Evolutionary conservation across 1,284 basidiomycete genomes (phyloP), one percentile per base, ranked within the genome.

Genomic region (Phellinidium pouzarii): DNA sequence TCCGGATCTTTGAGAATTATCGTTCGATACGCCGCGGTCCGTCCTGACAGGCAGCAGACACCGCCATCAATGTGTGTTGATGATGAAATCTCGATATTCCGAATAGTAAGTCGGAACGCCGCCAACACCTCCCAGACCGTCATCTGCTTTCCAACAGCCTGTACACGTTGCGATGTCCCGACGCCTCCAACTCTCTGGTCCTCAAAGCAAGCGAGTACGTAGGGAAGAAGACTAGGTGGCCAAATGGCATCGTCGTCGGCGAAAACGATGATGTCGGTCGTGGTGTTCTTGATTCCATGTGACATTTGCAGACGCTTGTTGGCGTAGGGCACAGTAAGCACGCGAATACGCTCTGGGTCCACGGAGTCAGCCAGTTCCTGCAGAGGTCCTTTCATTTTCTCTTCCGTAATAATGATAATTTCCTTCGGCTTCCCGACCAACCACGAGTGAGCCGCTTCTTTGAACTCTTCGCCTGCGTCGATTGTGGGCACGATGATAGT

Each of bases 401-500:
- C 89, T 69, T 94, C 91, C 7, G 91, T 94, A 66, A 94, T 88
- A 70, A 94, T 93, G 75, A 94, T 76, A 64, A 94, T 91, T 69
- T 94, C 90, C 65, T 91, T 92, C 12, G 91, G 92, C 60, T 88
- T 85, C 59, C 90, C 89, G 59, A 83, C 81, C 55, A 95, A 84
- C 92, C 91, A 94, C 60, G 81, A 87, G 68, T 86, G 80, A 27
- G 91, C 91, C 40, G 92, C 92, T 68, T 93, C 87, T 72, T 90
- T 89, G 75, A 95, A 94, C 69, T 93, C 91, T 65, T 93, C 90
- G 46, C 91, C 91, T 11, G 92, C 91, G 65, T 95, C 91, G 64
- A 95, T 94, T 58, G 91, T 94, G 36, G 91, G 92, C 2, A 94
- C 91, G 58, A 95, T 91, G 65, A 94, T 93, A 25, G 92, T 94